These are phyloP conservation scores for Cutaneotrichosporon dermatis DNA, from an alignment of 1,284 basidiomycete genomes.

Conservation along the genomic window DNA sequence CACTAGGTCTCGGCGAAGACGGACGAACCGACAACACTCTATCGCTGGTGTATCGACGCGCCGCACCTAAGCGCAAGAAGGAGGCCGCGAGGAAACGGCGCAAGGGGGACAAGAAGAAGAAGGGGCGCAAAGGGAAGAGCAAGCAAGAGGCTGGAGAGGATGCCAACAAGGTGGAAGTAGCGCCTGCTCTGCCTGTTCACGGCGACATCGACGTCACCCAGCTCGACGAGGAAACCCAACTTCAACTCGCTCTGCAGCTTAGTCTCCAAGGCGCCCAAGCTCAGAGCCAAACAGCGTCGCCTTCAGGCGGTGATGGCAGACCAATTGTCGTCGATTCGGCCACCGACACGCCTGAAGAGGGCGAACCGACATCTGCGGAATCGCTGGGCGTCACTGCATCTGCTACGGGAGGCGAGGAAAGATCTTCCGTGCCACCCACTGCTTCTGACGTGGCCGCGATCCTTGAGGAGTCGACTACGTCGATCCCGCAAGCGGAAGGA, in stretches of 20 bases:
- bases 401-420: no score
- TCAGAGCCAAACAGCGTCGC: neutral
- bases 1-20: conserved; percentile 38
- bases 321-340: no score
- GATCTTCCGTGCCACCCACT: no score
- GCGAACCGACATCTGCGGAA: no score
- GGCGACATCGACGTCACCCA: neutral
- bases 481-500: no score
- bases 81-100: conserved; percentile 3
- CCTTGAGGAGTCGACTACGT: no score
- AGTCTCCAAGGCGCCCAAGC: conserved; percentile 9
- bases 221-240: conserved; percentile 22
- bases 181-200: no score
- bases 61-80: conserved; percentile 27
- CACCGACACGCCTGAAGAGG: no score
- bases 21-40: conserved; percentile 36
- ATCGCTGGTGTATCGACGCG: conserved; percentile 48
- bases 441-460: no score
- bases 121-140: neutral
- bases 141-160: neutral
- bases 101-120: conserved; percentile 12
- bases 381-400: no score
- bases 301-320: no score
- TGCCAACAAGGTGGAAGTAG: no score
- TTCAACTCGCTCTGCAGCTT: conserved; percentile 29